Conservation (phyloP, 257 asterid genomes). For the Solanum piurae region DNA sequence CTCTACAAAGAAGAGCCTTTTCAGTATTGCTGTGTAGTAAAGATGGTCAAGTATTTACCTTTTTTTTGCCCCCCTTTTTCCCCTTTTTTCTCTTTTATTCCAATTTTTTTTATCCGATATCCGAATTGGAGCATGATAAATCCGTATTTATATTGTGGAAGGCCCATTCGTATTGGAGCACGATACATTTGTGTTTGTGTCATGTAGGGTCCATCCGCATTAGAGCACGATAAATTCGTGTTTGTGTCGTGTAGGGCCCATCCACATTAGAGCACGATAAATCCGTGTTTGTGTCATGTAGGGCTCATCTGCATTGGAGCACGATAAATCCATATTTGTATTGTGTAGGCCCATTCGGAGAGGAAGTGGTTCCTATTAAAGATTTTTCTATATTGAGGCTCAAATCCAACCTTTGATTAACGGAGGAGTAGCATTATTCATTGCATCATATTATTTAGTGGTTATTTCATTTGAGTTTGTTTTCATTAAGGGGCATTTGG, state of each 20-base stretch:
- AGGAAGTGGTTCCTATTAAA: too few relatives aligned
- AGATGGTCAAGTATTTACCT: neutral
- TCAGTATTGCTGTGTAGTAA: neutral
- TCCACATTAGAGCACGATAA: too few relatives aligned
- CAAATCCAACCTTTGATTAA: too few relatives aligned
- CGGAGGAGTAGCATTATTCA: fast-evolving
- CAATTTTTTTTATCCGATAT: neutral
- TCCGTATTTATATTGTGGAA: too few relatives aligned
- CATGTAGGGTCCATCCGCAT: too few relatives aligned
- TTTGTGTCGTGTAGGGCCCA: too few relatives aligned
- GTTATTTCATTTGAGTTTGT: too few relatives aligned
- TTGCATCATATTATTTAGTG: neutral
- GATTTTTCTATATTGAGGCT: neutral
- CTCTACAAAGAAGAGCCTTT: neutral
- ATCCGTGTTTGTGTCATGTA: too few relatives aligned
- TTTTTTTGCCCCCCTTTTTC: neutral
- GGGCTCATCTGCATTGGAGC: neutral
- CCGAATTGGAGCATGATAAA: neutral
- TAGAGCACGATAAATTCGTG: too few relatives aligned
- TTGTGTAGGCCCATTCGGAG: neutral
- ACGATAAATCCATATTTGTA: too few relatives aligned
- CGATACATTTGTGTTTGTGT: too few relatives aligned
- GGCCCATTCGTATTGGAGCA: neutral
- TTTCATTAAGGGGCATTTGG: neutral
- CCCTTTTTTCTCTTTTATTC: neutral